Evolutionary conservation across 768 basidiomycete genomes (phyloP).

Genomic region (Tricholoma furcatifolium): DNA sequence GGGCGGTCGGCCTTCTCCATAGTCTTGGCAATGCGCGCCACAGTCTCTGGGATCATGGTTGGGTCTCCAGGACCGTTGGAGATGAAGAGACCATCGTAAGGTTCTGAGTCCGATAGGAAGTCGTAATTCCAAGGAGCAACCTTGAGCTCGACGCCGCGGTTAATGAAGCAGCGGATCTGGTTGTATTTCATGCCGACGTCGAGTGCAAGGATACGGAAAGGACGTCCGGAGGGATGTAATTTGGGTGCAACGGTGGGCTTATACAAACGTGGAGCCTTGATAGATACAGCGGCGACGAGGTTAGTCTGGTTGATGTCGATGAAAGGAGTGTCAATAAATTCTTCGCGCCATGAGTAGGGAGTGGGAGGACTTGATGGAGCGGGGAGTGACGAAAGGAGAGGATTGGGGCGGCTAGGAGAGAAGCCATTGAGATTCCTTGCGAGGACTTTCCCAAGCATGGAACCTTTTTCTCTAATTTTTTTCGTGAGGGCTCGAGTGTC

Average conservation of each 20-base stretch:
- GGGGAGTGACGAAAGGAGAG: slow-evolving; percentile 30
- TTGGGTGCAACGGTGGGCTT: slow-evolving; percentile 53
- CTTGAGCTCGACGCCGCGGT: slow-evolving; percentile 92
- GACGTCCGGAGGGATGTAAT: slow-evolving; percentile 76
- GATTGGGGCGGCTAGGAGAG: slow-evolving; percentile 32
- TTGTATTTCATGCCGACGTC: slow-evolving; percentile 99
- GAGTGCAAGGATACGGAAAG: slow-evolving; percentile 82
- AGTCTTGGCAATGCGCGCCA: slow-evolving; percentile 61
- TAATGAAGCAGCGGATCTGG: slow-evolving; percentile 94
- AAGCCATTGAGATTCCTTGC: slow-evolving; percentile 54
- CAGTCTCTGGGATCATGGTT: slow-evolving; percentile 73
- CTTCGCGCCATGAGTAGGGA: slow-evolving; percentile 71
- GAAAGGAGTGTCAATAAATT: slow-evolving; percentile 82
- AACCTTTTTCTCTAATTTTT: slow-evolving; percentile 92
- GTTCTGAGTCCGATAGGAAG: slow-evolving; percentile 73
- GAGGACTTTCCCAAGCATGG: slow-evolving; percentile 84
- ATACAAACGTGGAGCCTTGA: slow-evolving; percentile 64
- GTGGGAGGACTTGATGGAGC: slow-evolving; percentile 53
- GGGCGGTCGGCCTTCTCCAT: slow-evolving; percentile 77
- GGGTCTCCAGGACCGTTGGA: slow-evolving; percentile 99
- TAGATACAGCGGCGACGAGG: slow-evolving; percentile 89
- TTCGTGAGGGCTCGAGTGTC: slow-evolving; percentile 98
- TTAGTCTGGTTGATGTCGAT: slow-evolving; percentile 86
- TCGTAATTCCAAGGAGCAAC: slow-evolving; percentile 98
- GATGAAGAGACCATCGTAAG: slow-evolving; percentile 92